Evolutionary conservation across 495 filamentous ascomycete genomes (phyloP), one percentile per base, ranked within the genome.

Genomic region (Talaromyces adpressus): DNA sequence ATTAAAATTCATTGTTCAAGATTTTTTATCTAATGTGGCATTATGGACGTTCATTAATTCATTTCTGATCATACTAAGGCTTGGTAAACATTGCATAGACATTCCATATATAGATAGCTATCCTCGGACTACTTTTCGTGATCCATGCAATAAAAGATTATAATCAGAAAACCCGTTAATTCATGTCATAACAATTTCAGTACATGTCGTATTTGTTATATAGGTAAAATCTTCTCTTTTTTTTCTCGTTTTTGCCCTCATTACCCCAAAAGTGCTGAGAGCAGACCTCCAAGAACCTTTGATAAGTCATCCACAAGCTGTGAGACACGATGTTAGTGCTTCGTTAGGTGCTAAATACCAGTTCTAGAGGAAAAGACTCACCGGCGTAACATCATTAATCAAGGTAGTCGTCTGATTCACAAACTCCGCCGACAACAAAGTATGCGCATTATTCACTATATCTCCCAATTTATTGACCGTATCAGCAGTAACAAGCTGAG

Each of bases 361-460:
- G 27, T 27, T 27, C 27, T 4, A 27, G 27, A 56, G 22, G 4
- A 34, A 14, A 2, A 63, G 41, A 71, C 80, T 64, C 73, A 84
- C 81, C 67, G 81, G 81, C 59, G 79, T 81, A 12, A 79, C 80
- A 70, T 81, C 80, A 6, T 70, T 75, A 64, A 84, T 81, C 57
- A 84, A 62, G 27, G 77, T 77, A 1, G 74, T 75, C 30, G 81
- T 84, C 53, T 84, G 77, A 45, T 76, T 71, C 11, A 77, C 75
- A 62, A 77, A 77, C 14, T 67, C 61, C 61, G 66, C 67, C 34
- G 75, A 72, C 62, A 77, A 53, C 51, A 77, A 61, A 0, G 54
- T 29, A 60, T 75, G 69, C 9, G 75, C 75, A 49, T 75, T 77
- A 52, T 63, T 68, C 49, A 77, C 63, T 20, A 77, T 65, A 60